Evolutionary conservation across 441 rosid genomes (phyloP).

Genomic region (Gossypium schwendimanii): DNA sequence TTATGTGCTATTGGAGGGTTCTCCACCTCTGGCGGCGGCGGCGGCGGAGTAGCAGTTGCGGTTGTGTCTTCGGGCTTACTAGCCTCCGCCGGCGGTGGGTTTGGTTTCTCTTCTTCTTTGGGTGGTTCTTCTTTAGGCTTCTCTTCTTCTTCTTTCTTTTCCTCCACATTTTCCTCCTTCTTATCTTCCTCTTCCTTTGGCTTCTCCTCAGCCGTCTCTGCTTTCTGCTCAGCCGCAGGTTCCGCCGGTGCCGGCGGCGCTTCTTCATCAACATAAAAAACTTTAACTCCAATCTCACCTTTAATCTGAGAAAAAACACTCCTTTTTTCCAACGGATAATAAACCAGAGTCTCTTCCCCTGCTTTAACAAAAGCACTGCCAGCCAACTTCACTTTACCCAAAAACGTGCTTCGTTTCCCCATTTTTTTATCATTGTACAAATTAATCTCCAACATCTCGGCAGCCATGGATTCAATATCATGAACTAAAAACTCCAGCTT

Average conservation of each 20-base stretch:
- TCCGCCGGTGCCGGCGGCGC: constrained; percentile 34
- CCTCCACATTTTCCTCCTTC: constrained; percentile 31
- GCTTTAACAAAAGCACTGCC: constrained; percentile 40
- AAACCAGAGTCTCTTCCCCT: constrained; percentile 58
- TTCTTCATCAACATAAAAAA: constrained; percentile 51
- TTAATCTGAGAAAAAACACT: constrained; percentile 76
- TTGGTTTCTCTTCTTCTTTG: constrained; percentile 21
- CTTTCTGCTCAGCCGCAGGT: constrained; percentile 22
- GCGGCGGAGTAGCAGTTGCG: constrained; percentile 8
- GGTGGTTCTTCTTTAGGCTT: constrained; percentile 21
- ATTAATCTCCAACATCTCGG: constrained; percentile 63
- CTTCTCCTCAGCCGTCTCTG: constrained; percentile 31
- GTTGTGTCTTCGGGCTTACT: constrained; percentile 25
- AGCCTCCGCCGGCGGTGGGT: constrained; percentile 17
- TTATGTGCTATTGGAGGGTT: constrained; percentile 45
- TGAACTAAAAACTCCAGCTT: constrained; percentile 64
- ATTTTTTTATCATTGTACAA: constrained; percentile 67
- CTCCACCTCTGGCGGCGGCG: constrained; percentile 26
- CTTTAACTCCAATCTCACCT: constrained; percentile 68
- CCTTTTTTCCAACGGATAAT: constrained; percentile 74
- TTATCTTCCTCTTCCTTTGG: constrained; percentile 34
- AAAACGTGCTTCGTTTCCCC: constrained; percentile 54
- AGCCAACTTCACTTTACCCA: constrained; percentile 66
- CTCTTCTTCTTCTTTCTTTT: constrained; percentile 26
- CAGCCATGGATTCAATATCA: constrained; percentile 44